These are phyloP conservation scores for Neofusicoccum kwambonambiense DNA, from an alignment of 2,329 filamentous ascomycete genomes.

Conservation along the genomic window DNA sequence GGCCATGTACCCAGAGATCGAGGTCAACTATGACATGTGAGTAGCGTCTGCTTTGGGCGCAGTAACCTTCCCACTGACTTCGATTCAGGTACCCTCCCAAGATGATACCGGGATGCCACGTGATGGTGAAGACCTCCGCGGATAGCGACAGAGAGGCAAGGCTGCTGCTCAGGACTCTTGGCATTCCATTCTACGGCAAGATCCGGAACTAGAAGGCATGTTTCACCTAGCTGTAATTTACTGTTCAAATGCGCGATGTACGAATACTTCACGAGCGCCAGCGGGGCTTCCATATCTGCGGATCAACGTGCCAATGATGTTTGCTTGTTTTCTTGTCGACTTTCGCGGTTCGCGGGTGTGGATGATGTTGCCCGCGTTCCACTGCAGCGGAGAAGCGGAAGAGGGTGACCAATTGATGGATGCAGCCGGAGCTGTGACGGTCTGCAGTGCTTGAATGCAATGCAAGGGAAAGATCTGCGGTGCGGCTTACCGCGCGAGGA, in stretches of 20 bases:
- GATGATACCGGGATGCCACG: constrained; percentile 82
- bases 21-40: constrained; percentile 89
- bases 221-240: not conserved
- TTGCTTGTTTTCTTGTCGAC: not conserved
- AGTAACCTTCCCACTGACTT: constrained; percentile 34
- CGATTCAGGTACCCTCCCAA: constrained; percentile 58
- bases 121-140: constrained; percentile 81
- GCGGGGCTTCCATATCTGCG: not conserved
- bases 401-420: not conserved
- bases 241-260: not conserved
- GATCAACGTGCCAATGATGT: not conserved
- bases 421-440: not conserved
- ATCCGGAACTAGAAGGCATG: constrained; percentile 48
- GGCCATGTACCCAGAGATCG: constrained; percentile 86
- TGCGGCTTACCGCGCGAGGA: not conserved
- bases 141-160: constrained; percentile 82
- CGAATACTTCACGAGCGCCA: not conserved
- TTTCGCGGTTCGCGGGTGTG: not conserved
- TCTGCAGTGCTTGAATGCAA: not conserved
- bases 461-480: not conserved
- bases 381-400: not conserved
- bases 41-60: constrained; percentile 36
- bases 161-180: constrained; percentile 69
- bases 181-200: constrained; percentile 81
- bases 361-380: not conserved